Percentiles rank a stretch among this genome's conserved stretches.
These are phyloP conservation scores for Comarum palustre DNA, from an alignment of 306 rosid genomes.

Conservation along the genomic window DNA sequence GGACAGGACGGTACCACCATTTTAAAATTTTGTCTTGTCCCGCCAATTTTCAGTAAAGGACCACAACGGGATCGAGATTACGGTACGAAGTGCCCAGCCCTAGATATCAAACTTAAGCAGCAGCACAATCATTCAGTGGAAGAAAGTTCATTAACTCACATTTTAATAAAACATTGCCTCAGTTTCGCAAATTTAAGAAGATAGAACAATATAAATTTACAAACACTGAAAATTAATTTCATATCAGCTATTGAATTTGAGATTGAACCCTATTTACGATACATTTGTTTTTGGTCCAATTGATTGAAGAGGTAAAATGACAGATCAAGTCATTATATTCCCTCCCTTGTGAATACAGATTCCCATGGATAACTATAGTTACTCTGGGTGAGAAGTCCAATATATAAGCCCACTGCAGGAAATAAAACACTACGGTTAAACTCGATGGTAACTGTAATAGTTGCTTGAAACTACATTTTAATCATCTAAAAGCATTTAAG, in stretches of 20 bases:
- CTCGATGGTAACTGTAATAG: not conserved
- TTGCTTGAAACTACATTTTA: not conserved
- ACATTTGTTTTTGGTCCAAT: conserved; percentile 22
- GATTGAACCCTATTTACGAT: not conserved
- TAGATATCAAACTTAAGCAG: not conserved
- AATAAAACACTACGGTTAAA: conserved; percentile 18
- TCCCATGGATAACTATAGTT: conserved; percentile 29
- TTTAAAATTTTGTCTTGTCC: too few species aligned
- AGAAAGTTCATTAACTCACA: not conserved
- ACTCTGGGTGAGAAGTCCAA: conserved; percentile 95
- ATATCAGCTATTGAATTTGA: not conserved
- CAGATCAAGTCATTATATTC: conserved; percentile 28
- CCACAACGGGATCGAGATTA: too few species aligned
- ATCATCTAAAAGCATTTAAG: not conserved
- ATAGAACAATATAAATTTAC: conserved; percentile 39
- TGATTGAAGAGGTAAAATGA: conserved; percentile 26
- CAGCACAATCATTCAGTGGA: not conserved
- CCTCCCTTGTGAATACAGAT: conserved; percentile 30
- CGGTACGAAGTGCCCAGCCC: too few species aligned
- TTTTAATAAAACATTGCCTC: not conserved
- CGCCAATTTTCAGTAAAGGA: too few species aligned
- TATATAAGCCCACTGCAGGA: conserved; percentile 77
- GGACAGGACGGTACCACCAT: too few species aligned
- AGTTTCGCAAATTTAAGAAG: conserved; percentile 24
- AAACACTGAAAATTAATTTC: conserved; percentile 19